phyloP scores from a whole-genome alignment of 805 yeast genomes.

The Starmerella floricola region DNA sequence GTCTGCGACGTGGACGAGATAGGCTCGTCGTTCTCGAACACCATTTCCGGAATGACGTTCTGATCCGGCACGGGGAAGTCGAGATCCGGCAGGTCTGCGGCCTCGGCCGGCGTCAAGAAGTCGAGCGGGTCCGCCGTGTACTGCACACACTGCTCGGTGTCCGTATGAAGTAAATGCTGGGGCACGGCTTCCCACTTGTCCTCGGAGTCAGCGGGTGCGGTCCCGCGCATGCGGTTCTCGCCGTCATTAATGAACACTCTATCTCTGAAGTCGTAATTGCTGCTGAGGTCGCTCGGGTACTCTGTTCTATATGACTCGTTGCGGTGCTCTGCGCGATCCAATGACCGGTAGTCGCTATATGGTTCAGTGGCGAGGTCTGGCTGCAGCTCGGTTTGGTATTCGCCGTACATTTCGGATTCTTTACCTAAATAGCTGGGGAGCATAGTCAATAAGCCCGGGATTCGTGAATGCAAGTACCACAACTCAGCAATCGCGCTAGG shows the following conservation, averaged over 20 bases:
- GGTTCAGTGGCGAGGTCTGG: no score
- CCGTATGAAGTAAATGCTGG: not conserved
- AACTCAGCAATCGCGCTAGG: no score
- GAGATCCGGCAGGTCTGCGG: slow-evolving; percentile 13
- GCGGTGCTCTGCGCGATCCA: no score
- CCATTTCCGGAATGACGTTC: slow-evolving; percentile 18
- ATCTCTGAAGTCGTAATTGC: not conserved
- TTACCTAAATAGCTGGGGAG: no score
- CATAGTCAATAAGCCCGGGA: no score
- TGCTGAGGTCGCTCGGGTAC: no score
- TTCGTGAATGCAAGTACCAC: no score
- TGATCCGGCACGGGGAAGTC: slow-evolving; percentile 18
- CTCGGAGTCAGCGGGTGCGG: not conserved
- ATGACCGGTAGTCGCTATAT: no score
- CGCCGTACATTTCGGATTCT: no score
- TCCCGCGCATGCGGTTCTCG: not conserved
- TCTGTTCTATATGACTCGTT: no score
- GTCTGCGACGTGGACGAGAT: not conserved
- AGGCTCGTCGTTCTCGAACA: slow-evolving; percentile 11
- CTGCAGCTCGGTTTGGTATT: no score
- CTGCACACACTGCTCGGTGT: not conserved
- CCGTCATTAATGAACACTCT: not conserved
- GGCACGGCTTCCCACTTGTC: slow-evolving; percentile 3
- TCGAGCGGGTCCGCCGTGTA: slow-evolving; percentile 8
- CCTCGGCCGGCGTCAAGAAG: slow-evolving; percentile 5